phyloP scores from a whole-genome alignment of 2,329 filamentous ascomycete species.

The Aspergillus brasiliensis region DNA sequence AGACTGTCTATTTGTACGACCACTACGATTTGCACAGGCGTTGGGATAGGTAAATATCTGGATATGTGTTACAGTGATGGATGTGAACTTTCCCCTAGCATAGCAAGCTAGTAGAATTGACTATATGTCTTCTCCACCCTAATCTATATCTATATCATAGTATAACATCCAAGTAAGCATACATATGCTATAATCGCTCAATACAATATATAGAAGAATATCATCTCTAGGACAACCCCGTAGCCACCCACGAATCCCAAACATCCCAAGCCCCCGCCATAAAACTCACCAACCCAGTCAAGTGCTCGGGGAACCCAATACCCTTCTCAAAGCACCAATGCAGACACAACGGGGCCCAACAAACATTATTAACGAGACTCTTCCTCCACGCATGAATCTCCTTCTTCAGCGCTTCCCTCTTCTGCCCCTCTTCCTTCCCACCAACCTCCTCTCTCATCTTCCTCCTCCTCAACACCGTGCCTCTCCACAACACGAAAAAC shows the following conservation, averaged over 20 bases:
- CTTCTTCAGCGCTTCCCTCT: slow-evolving; percentile 34
- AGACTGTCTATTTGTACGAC: not conserved
- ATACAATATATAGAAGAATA: slow-evolving; percentile 1
- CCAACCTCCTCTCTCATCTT: slow-evolving; percentile 28
- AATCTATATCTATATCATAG: not conserved
- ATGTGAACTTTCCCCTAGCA: not conserved
- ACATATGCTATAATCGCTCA: not conserved
- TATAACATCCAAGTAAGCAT: not conserved
- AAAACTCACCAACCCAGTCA: slow-evolving; percentile 61
- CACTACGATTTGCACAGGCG: not conserved
- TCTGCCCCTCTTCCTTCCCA: slow-evolving; percentile 28
- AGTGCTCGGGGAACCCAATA: slow-evolving; percentile 57
- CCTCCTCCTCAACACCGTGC: slow-evolving; percentile 39
- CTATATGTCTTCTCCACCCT: not conserved
- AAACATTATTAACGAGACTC: slow-evolving; percentile 65
- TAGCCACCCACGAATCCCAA: slow-evolving; percentile 49
- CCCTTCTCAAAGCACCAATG: slow-evolving; percentile 79
- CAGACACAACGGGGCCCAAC: slow-evolving; percentile 79
- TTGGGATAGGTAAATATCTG: not conserved
- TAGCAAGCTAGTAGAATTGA: not conserved
- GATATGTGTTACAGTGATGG: not conserved
- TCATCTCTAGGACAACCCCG: slow-evolving; percentile 24
- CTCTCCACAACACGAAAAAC: slow-evolving; percentile 64
- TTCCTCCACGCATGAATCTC: slow-evolving; percentile 63
- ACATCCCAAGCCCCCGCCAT: slow-evolving; percentile 51